Evolutionary conservation across 768 basidiomycete species (phyloP), one percentile per base, ranked within the genome.

Genomic region (Lentinula guzmanii): DNA sequence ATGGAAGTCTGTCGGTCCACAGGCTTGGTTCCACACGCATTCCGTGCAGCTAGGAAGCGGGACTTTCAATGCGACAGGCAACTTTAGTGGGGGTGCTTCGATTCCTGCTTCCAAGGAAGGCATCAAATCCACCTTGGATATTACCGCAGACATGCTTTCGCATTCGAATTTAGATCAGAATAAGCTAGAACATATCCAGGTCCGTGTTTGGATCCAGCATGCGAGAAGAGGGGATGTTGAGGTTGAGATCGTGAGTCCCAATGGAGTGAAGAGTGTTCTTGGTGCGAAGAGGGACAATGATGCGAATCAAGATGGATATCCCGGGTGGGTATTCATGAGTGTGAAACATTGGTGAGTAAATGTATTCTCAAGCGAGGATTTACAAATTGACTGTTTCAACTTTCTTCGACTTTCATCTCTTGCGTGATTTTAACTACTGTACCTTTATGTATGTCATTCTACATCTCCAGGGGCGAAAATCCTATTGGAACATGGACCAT

Each of bases 311-410:
- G 80, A 78, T 8, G 96, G 97, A 8, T 96, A 82, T 71, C 84
- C 85, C n/a, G 95, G 93, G 0, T 99, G 97, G 97, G 88, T 82
- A n/a, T 99, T 99, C 71, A 98, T 98, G 95, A 85, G 86, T 35
- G 84, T 98, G 60, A 99, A 99, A 74, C 97, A 99, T 69, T 99
- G 97, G 96, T 95, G 61, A 71, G 85, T 51, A 7, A 10, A 7
- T 37, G 21, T 13, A 11, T 13, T 43, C 7, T 43, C 42, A 16
- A 43, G 42, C 42, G 42, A n/a, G 33, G 13, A 16, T 35, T n/a
- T 13, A 18, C 3, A 4, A 46, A 33, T 18, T 41, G 24, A 13
- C 39, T 16, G 9, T 51, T 52, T 33, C 41, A 35, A 42, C 58
- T 33, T 57, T 28, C 28, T 28, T 28, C 28, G 28, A 28, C 28